Evolutionary conservation across 805 yeast genomes (phyloP), one percentile per base, ranked within the genome.

Genomic region (Scheffersomyces coipomensis): DNA sequence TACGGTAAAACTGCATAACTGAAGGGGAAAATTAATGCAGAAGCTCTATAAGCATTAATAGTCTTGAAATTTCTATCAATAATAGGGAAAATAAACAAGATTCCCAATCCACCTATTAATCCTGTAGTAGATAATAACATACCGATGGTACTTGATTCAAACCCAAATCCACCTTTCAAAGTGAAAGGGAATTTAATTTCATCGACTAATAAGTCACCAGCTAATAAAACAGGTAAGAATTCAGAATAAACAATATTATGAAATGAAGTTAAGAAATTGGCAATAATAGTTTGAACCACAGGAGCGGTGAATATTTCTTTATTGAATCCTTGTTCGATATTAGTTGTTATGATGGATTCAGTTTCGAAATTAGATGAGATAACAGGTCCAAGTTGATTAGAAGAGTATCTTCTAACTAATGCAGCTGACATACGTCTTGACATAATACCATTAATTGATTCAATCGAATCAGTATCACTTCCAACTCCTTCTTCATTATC

Each of bases 191-290:
- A 76, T 33, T 58, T 48, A 11, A 72, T 62, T 11, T 47, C 37
- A 5, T 56, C 55, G 2, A 41, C 42, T 16, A 45, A 39, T 13
- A 55, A 46, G 9, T 52, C 45, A 5, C 62, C 55, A 2, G 83
- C 79, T 12, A 79, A 59, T 39, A 73, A 72, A 3, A 80, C 71
- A 1, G 85, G 85, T 31, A 79, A 50, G 38, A 80, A 75, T 52
- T 79, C 83, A 24, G 72, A 69, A 51, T 62, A 76, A 4, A 76
- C 78, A 12, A 74, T 59, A 10, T 62, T 52, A 51, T 75, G 81
- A 35, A 76, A 64, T n/a, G 78, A 62, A 47, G 71, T 52, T 18
- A 68, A 51, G 37, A 75, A 69, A 49, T 71, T 53, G 55, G 71
- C 41, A 55, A 54, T 18, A 37, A 66, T 60, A 7, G 64, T 51